A percentile compares a stretch with the other conserved stretches of the same genome.
phyloP scores from a whole-genome alignment of 768 basidiomycete species.

The Serendipita sp. region DNA sequence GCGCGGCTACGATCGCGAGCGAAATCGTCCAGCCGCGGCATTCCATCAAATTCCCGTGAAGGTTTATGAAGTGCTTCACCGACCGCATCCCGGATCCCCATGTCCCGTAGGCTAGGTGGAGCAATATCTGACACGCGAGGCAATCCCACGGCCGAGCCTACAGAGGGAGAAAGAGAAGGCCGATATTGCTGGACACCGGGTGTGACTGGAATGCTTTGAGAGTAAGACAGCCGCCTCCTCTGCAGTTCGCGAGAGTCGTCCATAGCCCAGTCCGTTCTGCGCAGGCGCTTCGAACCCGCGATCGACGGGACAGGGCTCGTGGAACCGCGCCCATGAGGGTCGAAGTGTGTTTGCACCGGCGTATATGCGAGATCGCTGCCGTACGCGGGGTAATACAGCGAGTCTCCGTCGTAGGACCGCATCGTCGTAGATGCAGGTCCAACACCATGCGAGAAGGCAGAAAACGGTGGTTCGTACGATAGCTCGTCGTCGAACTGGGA shows the following conservation, averaged over 20 bases:
- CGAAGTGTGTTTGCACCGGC: background rate
- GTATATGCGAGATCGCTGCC: background rate
- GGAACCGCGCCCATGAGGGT: background rate
- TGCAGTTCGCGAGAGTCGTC: background rate
- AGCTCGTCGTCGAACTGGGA: background rate
- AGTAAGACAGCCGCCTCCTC: background rate
- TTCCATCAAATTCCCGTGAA: background rate
- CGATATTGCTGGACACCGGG: background rate
- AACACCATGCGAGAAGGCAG: background rate
- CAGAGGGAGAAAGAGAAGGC: background rate
- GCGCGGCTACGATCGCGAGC: slow-evolving; percentile 4
- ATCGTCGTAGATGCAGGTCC: background rate
- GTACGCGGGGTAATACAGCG: background rate
- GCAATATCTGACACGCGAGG: background rate
- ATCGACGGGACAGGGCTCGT: background rate
- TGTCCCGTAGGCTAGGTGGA: background rate
- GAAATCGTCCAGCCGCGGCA: background rate
- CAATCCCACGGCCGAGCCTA: background rate
- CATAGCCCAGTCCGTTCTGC: background rate
- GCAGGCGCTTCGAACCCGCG: background rate
- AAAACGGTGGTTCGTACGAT: background rate
- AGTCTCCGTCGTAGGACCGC: background rate
- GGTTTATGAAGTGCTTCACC: background rate
- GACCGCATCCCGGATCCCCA: slow-evolving; percentile 1
- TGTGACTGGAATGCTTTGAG: background rate